Base-by-base conservation (phyloP, 441 rosid genomes). In the Raphanus hybrid region DNA sequence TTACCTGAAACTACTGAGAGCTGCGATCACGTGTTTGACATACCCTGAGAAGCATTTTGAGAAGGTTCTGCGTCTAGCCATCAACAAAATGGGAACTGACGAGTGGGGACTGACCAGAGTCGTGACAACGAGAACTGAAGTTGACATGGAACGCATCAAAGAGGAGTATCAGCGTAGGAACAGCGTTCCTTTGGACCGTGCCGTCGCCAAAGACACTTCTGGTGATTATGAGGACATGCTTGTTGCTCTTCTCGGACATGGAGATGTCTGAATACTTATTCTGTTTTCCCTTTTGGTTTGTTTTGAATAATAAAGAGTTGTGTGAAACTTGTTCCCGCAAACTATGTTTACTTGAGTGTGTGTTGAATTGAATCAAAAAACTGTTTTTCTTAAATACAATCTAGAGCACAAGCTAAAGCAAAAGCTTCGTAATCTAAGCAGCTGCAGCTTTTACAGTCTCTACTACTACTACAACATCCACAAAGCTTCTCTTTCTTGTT, bases 151-250 rank as follows among this genome's bases (percentile, higher is more conserved):
- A 69, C 84, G 86, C 5, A 90, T 91, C 61, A 91, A 87, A 70
- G 97, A 91, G 72, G 93, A 87, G 62, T 92, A 88, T 76, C 94
- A 82, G 11, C 86, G 87, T 37, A 83, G 96, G 29, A 92, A 89
- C 87, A 90, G 90, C n/a, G 84, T 88, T 64, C 78, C 97, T 29
- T 84, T 92, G 48, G 94, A 89, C 52, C 82, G 77, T 6, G 98
- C 95, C 2, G 80, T 92, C 55, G 81, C 83, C 1, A 86, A 83
- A 69, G 99, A 92, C 81, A 86, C 98, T 69, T 81, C 89, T 16
- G 99, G 99, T 65, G 97, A 94, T 79, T 90, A 94, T 35, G 92
- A 89, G 81, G 88, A 82, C 65, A 87, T 92, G 90, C 97, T 94
- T 61, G 88, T 92, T 63, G 96, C 97, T 16, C 74, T 94, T 84